Percentiles rank a stretch among this genome's conserved stretches.
Evolutionary conservation across 495 filamentous ascomycete species (phyloP).

Genomic region (Venustampulla echinocandica): DNA sequence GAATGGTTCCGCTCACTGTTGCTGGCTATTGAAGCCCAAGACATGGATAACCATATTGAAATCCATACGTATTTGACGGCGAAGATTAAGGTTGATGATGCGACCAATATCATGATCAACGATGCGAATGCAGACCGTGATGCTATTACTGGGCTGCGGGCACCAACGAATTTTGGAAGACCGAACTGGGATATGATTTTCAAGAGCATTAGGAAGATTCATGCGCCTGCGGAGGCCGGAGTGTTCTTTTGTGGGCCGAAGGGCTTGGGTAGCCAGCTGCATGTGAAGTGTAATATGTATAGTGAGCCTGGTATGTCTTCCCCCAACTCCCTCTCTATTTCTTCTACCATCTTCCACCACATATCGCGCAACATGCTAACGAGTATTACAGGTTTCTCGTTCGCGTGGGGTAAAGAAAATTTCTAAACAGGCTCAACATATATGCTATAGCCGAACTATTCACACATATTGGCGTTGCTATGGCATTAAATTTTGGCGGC

Average conservation of each 20-base stretch:
- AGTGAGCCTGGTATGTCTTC: conserved; percentile 51
- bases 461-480: too few species aligned
- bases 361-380: too few species aligned
- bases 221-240: conserved; percentile 60
- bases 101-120: conserved; percentile 79
- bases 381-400: conserved; percentile 18
- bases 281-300: conserved; percentile 72
- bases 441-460: neutral
- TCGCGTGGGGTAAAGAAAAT: conserved; percentile 66
- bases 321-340: conserved; percentile 8
- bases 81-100: conserved; percentile 71
- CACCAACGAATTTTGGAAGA: conserved; percentile 68
- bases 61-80: conserved; percentile 68
- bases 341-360: conserved; percentile 20
- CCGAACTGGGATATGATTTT: conserved; percentile 79
- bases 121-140: conserved; percentile 71
- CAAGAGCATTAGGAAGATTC: conserved; percentile 63
- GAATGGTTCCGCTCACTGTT: conserved; percentile 77
- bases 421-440: conserved; percentile 37
- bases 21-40: conserved; percentile 73
- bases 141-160: conserved; percentile 64
- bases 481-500: too few species aligned
- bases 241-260: conserved; percentile 78
- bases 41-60: conserved; percentile 71
- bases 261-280: conserved; percentile 55